Evolutionary conservation across 2,329 filamentous ascomycete genomes (phyloP), one percentile per base, ranked within the genome.

Genomic region (Purpureocillium lavendulum): DNA sequence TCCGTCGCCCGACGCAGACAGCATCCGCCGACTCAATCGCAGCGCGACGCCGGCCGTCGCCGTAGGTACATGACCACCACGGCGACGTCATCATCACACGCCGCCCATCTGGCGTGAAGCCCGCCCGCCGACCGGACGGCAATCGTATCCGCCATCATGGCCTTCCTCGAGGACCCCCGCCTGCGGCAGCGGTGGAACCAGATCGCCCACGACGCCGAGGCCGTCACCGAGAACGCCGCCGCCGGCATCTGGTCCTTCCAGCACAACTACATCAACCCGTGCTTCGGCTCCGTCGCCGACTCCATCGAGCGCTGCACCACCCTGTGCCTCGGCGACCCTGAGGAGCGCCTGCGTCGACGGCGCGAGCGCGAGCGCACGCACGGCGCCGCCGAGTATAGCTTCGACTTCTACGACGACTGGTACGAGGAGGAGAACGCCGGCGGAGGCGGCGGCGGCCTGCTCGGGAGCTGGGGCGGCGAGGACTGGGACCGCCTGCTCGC

Each of bases 351-450:
- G 36, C 79, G 85, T 24, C 78, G 86, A 41, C 64, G 69, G 34
- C 70, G 82, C 45, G 80, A 87, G 52, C 75, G 83, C 33, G 73
- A 75, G 15, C 67, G 73, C 8, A 65, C 68, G 17, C 62, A 66
- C 44, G 78, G 77, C 3, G 63, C 79, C 38, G 84, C 88, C 21
- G 89, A 96, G 62, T 77, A 84, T 52, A 89, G 78, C 54, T 97
- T 97, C 58, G 90, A 96, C 60, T 97, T 97, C 59, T 97, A 97
- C 66, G 90, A 96, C 61, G 90, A 96, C 61, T 97, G 90, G 90
- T 87, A 95, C 45, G 70, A 75, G 40, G 73, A 77, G 36, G 67
- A 71, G 38, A 14, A 30, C 29, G 29, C 7, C 29, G 29, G 51
- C 26, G 73, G 79, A 30, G 74, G 80, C 0, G 38, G 51, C 28